These are phyloP conservation scores for Lomentospora prolificans DNA, from an alignment of 2,329 filamentous ascomycete genomes.

Conservation along the genomic window DNA sequence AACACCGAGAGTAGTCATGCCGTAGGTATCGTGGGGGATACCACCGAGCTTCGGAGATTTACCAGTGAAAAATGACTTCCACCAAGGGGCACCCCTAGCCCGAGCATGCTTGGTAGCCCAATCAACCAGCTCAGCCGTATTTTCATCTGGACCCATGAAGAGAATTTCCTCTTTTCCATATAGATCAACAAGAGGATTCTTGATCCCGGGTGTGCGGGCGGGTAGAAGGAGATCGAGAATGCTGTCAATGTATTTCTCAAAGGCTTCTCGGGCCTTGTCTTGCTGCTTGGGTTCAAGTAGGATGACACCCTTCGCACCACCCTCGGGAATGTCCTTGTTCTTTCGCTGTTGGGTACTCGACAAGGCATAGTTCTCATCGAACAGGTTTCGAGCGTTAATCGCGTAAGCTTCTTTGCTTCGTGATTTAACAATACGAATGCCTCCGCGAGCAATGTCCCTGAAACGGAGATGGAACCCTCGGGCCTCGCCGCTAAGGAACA, in stretches of 20 bases:
- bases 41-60: slow-evolving; percentile 94
- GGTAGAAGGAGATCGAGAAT: slow-evolving; percentile 91
- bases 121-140: slow-evolving; percentile 91
- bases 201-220: slow-evolving; percentile 88
- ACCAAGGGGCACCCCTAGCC: slow-evolving; percentile 82
- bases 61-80: slow-evolving; percentile 99
- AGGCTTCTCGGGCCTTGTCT: slow-evolving; percentile 82
- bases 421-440: slow-evolving; percentile 98
- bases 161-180: slow-evolving; percentile 94
- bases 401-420: slow-evolving; percentile 90
- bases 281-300: slow-evolving; percentile 89
- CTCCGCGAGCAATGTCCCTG: slow-evolving; percentile 90
- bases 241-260: slow-evolving; percentile 99
- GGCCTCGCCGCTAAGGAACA: slow-evolving; percentile 94
- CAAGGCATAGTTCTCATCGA: slow-evolving; percentile 97
- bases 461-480: slow-evolving; percentile 96
- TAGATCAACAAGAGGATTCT: slow-evolving; percentile 94
- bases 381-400: slow-evolving; percentile 92
- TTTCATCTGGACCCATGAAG: slow-evolving; percentile 98
- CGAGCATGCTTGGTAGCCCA: slow-evolving; percentile 98
- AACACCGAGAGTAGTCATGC: slow-evolving; percentile 96
- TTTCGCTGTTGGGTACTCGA: slow-evolving; percentile 98
- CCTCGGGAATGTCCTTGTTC: slow-evolving; percentile 99
- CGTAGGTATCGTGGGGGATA: slow-evolving; percentile 91
- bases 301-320: slow-evolving; percentile 95